Conservation (phyloP, 108 stramenopile genomes). For the Mediolabrus comicus region DNA sequence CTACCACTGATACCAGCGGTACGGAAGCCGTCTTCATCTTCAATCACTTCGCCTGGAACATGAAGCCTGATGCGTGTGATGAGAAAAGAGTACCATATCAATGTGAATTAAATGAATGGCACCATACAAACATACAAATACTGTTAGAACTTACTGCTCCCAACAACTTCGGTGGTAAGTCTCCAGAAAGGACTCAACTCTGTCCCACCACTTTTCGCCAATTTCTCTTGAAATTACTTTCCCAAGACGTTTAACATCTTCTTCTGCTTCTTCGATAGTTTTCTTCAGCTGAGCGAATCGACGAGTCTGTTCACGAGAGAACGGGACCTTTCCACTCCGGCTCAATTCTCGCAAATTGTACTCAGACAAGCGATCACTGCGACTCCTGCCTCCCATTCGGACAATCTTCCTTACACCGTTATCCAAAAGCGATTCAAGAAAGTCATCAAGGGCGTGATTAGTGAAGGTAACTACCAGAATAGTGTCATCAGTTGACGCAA, state of each 20-base stretch:
- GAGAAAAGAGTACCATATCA: not conserved
- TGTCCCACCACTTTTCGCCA: not conserved
- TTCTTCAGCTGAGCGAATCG: not conserved
- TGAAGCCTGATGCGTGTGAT: not conserved
- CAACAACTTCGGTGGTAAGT: not conserved
- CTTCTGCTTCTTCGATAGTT: not conserved
- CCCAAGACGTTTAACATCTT: not conserved
- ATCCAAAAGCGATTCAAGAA: conserved; percentile 4
- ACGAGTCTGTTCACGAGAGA: not conserved
- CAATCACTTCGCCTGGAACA: not conserved
- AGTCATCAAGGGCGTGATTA: conserved; percentile 15
- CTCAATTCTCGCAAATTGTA: conserved; percentile 1
- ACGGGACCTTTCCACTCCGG: not conserved
- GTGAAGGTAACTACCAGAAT: conserved; percentile 13
- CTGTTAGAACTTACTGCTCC: not conserved
- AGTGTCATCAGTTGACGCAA: not conserved
- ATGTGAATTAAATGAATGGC: not conserved
- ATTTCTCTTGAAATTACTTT: not conserved
- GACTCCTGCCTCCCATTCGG: conserved; percentile 11
- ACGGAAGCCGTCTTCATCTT: not conserved
- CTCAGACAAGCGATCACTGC: conserved; percentile 2
- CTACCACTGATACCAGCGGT: not conserved
- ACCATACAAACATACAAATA: too few relatives aligned
- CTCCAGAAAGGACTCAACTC: not conserved
- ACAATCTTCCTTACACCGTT: conserved; percentile 1